Base-by-base conservation (phyloP, 495 filamentous ascomycete genomes). In the Hypomontagnella monticulosa region DNA sequence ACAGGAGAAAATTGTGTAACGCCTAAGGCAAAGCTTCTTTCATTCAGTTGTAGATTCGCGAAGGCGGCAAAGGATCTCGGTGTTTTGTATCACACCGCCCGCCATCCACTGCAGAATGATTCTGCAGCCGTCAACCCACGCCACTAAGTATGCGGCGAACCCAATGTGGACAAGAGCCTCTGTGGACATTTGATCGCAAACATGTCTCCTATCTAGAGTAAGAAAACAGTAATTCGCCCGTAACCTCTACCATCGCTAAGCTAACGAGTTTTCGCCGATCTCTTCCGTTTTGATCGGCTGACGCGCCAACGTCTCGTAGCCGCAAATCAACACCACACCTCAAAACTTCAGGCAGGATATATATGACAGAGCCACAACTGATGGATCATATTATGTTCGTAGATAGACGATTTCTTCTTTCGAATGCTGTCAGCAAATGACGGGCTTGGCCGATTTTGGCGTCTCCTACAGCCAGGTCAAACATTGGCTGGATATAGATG, bases 111-210 rank as follows among this genome's bases (percentile, higher is more conserved):
- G n/a, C n/a, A 38, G 36, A 38, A 38, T 9, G n/a, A 38, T 14
- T 38, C 36, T 38, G 36, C 36, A 38, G 36, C 8, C 36, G 36
- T 38, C 2, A 4, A 8, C 34, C 12, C 18, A 41, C 57, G 57
- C 57, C 57, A 61, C 57, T 16, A 5, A 36, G 23, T 14, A 43
- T 51, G 46, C 12, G 42, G 23, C 7, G 16, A 7, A 5, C 50
- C 11, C 37, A 36, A 27, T 16, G 34, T 36, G 11, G 32, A 9
- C 19, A 27, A 6, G 9, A 3, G 11, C 2, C 6, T 50, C 34
- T 18, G 18, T 34, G 15, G 47, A 14, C 34, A 43, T 43, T 43
- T 15, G 40, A 43, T 15, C 40, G 18, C 3, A 18, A 14, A 38
- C 36, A 3, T 38, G 3, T 38, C 36, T 12, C 36, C 36, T 38